Evolutionary conservation across 306 rosid genomes (phyloP), one percentile per base, ranked within the genome.

Genomic region (Chamaecrista fasciculata): DNA sequence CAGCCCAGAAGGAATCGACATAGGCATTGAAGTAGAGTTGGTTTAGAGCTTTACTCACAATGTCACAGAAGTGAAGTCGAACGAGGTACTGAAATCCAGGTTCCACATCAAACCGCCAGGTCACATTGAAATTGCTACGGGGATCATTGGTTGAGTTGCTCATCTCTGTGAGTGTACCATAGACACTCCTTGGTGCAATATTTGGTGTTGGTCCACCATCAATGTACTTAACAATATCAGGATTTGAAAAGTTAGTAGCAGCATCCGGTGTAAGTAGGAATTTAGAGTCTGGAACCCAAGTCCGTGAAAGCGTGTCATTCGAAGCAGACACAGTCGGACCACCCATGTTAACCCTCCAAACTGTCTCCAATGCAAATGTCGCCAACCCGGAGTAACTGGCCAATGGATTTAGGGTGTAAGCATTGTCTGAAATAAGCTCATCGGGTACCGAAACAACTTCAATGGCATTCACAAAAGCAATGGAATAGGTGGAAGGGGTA

Each of bases 401-500:
- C 5, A 23, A 4, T 18, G 89, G 79, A 44, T 64, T 73, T 33
- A 71, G 21, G 7, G 63, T 19, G 19, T 2, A 18, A 64, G 83
- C 96, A 67, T 78, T 81, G 59, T 88, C 89, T 0, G n/a, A 20
- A 60, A 94, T 91, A 57, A 94, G 81, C 18, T 52, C 71, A 55
- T 87, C 91, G 5, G 99, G 99, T 14, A 87, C 88, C 1, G 96
- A 90, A 74, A 86, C 94, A 72, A 94, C 91, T 78, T 94, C 98
- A 18, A 94, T 85, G 25, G 95, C 99, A 77, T 87, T 94, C 59
- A 88, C 42, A 53, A 91, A 91, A 11, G 97, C 97, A 21, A 60
- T 67, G 31, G 96, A 94, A 70, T 73, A 81, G 21, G 2, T 31
- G 1, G 82, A 84, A 48, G 99, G 99, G 66, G 67, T 31, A 67